These are phyloP conservation scores for Penicillium sp. DNA, from an alignment of 2,329 filamentous ascomycete species.

Conservation along the genomic window DNA sequence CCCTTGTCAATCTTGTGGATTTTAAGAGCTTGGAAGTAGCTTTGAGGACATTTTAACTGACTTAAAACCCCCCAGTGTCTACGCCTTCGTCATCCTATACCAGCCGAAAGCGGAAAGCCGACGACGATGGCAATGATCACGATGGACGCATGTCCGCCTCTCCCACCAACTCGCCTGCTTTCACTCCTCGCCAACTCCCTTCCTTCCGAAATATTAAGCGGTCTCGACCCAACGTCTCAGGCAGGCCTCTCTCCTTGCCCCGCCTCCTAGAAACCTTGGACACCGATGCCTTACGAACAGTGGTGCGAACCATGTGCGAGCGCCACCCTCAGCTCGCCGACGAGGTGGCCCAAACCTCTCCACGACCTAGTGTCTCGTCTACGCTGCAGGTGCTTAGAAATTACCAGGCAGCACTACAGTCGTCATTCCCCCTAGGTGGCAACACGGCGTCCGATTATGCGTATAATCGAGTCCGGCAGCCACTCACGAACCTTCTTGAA, in stretches of 20 bases:
- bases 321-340: slow-evolving; percentile 80
- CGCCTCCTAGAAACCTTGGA: slow-evolving; percentile 94
- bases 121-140: slow-evolving; percentile 61
- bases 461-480: slow-evolving; percentile 86
- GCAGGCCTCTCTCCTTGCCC: slow-evolving; percentile 63
- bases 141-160: slow-evolving; percentile 91
- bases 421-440: slow-evolving; percentile 80
- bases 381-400: slow-evolving; percentile 76
- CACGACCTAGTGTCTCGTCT: slow-evolving; percentile 78
- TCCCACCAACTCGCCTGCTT: slow-evolving; percentile 75
- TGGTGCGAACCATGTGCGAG: slow-evolving; percentile 89
- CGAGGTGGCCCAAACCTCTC: slow-evolving; percentile 79
- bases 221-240: slow-evolving; percentile 65
- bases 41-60: slow-evolving; percentile 14
- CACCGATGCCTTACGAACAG: slow-evolving; percentile 74
- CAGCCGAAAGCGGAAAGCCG: slow-evolving; percentile 82
- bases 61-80: slow-evolving; percentile 29
- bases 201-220: slow-evolving; percentile 67
- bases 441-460: slow-evolving; percentile 86
- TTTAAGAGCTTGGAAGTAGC: not conserved
- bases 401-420: slow-evolving; percentile 75
- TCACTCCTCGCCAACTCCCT: slow-evolving; percentile 65
- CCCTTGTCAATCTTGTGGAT: slow-evolving; percentile 8
- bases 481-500: slow-evolving; percentile 76
- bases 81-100: slow-evolving; percentile 41